Evolutionary conservation across 495 filamentous ascomycete genomes (phyloP), one percentile per base, ranked within the genome.

Genomic region (Aspergillus diversus): DNA sequence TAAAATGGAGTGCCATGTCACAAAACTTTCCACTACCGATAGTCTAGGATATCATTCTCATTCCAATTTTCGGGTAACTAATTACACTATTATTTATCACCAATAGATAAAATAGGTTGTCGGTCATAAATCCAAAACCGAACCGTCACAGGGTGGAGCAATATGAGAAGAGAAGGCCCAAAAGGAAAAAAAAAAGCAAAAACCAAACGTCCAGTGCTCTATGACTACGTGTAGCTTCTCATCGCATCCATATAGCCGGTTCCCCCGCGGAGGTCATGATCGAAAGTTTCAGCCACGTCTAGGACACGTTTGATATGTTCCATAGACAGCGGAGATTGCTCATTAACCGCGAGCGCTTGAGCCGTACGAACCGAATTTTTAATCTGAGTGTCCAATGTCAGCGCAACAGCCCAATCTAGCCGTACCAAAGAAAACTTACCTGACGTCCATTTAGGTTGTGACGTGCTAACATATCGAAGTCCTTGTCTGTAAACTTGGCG

Each of bases 311-410:
- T 88, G 76, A 97, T 92, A 71, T 96, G 91, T 48, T 86, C 84
- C 88, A 96, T 93, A 2, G 84, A 82, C 6, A 97, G 80, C 1
- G 82, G 81, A 43, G 86, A 82, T 43, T 80, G 79, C 71, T 93
- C 90, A 64, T 92, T 90, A 61, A 95, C 85, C 4, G 93, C 93
- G 13, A 97, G 81, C 0, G 90, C 89, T 73, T 97, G 93, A 1
- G 93, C 91, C 4, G 92, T 93, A 56, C 91, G 85, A 48, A 96
- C 89, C 5, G 88, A 90, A 73, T 97, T 97, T 80, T 97, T 97
- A 83, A 97, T 97, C 88, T 89, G 55, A 59, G 2, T 70, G 59
- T 39, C 47, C 37, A 7, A 2, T n/a, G 11, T 67, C 54, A 59
- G 52, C 16, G 32, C 48, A 27, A 17, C 27, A 21, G n/a, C 13